Percentiles rank a stretch among this genome's conserved stretches.
phyloP scores from a whole-genome alignment of 768 basidiomycete genomes.

The Naematelia encephala region DNA sequence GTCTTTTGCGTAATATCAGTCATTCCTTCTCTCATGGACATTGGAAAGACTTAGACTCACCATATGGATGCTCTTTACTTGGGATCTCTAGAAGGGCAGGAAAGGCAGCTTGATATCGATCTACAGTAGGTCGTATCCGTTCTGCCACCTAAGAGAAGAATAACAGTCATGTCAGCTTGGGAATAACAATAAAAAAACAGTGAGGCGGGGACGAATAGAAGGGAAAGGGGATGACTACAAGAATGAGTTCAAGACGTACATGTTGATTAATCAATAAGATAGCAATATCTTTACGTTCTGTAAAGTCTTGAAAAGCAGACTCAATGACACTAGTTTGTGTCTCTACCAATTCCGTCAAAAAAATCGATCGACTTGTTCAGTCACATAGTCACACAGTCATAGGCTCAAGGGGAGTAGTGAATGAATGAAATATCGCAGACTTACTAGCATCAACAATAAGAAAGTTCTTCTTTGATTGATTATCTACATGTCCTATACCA shows the following conservation, averaged over 20 bases:
- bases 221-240: too few species aligned
- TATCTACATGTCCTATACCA: constrained; percentile 86
- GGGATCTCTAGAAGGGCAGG: constrained; percentile 96
- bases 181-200: too few species aligned
- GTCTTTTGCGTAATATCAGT: constrained; percentile 58
- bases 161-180: background rate
- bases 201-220: too few species aligned
- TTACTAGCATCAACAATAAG: constrained; percentile 88
- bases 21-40: background rate
- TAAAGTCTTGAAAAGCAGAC: constrained; percentile 88
- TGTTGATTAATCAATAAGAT: constrained; percentile 98
- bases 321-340: constrained; percentile 89
- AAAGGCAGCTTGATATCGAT: constrained; percentile 92
- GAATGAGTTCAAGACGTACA: constrained; percentile 57
- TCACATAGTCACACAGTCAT: too few species aligned
- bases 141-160: constrained; percentile 98
- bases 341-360: constrained; percentile 56
- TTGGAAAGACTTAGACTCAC: constrained; percentile 55
- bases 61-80: constrained; percentile 97
- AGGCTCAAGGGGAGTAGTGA: background rate
- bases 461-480: constrained; percentile 95
- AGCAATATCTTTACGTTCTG: constrained; percentile 88
- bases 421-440: constrained; percentile 40
- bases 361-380: too few species aligned
- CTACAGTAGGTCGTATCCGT: constrained; percentile 90